Evolutionary conservation across 345 rosid species (phyloP), one percentile per base, ranked within the genome.

Genomic region (Euclidium syriacum): DNA sequence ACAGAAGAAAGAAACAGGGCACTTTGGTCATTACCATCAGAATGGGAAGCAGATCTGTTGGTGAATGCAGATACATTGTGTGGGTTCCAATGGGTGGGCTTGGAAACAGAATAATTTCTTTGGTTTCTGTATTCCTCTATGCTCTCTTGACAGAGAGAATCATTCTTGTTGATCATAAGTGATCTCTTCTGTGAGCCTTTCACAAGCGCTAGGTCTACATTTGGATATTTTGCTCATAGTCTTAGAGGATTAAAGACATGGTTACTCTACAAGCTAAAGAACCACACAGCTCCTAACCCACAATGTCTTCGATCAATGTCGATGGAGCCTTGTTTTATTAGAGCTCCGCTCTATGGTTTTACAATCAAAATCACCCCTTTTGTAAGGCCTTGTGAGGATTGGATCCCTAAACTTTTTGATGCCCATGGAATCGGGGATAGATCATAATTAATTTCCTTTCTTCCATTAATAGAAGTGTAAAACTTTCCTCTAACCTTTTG

Each of bases 111-210:
- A 75, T 82, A 51, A 14, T 82, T 19, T 65, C 80, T 17, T 70
- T 79, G 25, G 73, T 80, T 15, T 79, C 87, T n/a, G n/a, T n/a
- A n/a, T n/a, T n/a, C n/a, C n/a, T n/a, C n/a, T n/a, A n/a, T n/a
- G n/a, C n/a, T n/a, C n/a, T n/a, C n/a, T n/a, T n/a, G n/a, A n/a
- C n/a, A n/a, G n/a, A n/a, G n/a, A n/a, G n/a, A n/a, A n/a, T 0
- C 27, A 63, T 81, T 3, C 80, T 81, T 0, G 75, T 78, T 3
- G 82, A 81, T 15, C 80, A 72, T 78, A 80, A 61, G 63, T 1
- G 85, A 78, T 58, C 77, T 78, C 44, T 81, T 81, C 54, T 78
- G 85, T 5, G 80, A 81, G 46, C 85, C 85, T 1, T 76, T 81
- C 14, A 68, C 73, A 4, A 68, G 66, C 3, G 36, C 58, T 6